These are phyloP conservation scores for Metarhizium anisopliae DNA, from an alignment of 2,329 filamentous ascomycete genomes.

Conservation along the genomic window DNA sequence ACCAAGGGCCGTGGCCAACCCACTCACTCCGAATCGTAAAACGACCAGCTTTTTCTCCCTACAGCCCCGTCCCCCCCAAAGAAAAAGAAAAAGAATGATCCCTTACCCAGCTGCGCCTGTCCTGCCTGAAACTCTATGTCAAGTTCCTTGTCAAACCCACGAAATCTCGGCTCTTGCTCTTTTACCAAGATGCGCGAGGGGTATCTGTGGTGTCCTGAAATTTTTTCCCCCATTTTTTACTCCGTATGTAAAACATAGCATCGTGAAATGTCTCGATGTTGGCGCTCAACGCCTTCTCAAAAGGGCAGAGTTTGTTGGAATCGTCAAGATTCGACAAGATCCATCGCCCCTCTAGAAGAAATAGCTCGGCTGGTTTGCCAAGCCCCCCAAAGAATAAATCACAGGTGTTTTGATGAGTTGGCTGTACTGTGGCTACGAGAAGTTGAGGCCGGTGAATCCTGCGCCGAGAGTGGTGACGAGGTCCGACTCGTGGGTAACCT, in stretches of 20 bases:
- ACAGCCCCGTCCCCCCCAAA: neutral
- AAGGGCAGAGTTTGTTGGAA: neutral
- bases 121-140: neutral
- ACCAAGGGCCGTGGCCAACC: neutral
- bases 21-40: neutral
- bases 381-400: neutral
- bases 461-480: slow-evolving; percentile 42
- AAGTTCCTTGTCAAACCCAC: neutral
- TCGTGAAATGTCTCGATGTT: neutral
- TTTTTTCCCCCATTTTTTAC: neutral
- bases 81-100: neutral
- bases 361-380: neutral
- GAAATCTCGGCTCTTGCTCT: neutral
- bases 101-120: slow-evolving; percentile 3
- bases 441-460: slow-evolving; percentile 17
- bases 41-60: neutral
- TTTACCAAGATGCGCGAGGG: slow-evolving; percentile 3
- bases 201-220: slow-evolving; percentile 1
- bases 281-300: slow-evolving; percentile 1
- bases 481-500: slow-evolving; percentile 36
- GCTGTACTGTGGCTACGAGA: slow-evolving; percentile 4
- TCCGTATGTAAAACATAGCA: neutral
- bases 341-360: neutral
- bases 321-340: neutral
- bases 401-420: neutral